These are phyloP conservation scores for Cytospora piceicola DNA, from an alignment of 2,329 filamentous ascomycete species.

Conservation along the genomic window DNA sequence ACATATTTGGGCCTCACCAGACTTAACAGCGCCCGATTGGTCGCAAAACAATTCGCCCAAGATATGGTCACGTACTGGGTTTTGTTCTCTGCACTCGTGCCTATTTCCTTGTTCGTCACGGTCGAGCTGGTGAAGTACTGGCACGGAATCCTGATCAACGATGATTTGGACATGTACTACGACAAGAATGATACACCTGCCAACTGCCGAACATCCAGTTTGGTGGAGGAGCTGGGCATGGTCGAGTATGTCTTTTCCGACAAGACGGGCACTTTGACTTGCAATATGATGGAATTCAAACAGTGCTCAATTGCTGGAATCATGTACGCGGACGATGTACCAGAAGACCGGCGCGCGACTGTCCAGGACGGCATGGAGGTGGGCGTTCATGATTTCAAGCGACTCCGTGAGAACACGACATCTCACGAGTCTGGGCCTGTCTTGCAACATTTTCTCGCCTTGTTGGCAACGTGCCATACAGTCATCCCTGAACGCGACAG, in stretches of 20 bases:
- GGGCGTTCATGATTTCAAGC: constrained; percentile 84
- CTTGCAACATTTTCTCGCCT: constrained; percentile 80
- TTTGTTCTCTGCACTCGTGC: constrained; percentile 92
- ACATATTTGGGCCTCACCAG: constrained; percentile 71
- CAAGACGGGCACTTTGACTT: constrained; percentile 96
- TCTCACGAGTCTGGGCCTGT: constrained; percentile 54
- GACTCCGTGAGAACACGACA: constrained; percentile 70
- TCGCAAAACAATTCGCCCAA: constrained; percentile 82
- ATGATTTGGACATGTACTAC: constrained; percentile 97
- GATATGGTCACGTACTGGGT: constrained; percentile 99
- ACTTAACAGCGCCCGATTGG: constrained; percentile 56
- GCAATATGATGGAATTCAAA: constrained; percentile 98
- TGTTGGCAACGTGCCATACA: constrained; percentile 91
- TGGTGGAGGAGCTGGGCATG: constrained; percentile 96
- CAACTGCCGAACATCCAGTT: constrained; percentile 91
- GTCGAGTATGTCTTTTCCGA: constrained; percentile 99
- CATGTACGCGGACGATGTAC: constrained; percentile 89
- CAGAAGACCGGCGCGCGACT: constrained; percentile 84
- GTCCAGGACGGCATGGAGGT: constrained; percentile 76
- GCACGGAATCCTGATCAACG: constrained; percentile 96
- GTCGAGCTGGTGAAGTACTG: constrained; percentile 98
- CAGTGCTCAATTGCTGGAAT: constrained; percentile 92
- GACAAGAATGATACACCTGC: constrained; percentile 93
- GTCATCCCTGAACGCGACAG: constrained; percentile 91
- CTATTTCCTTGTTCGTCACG: constrained; percentile 96